Conservation (phyloP, 1,284 basidiomycete genomes). For the Trichosporon asahii region DNA sequence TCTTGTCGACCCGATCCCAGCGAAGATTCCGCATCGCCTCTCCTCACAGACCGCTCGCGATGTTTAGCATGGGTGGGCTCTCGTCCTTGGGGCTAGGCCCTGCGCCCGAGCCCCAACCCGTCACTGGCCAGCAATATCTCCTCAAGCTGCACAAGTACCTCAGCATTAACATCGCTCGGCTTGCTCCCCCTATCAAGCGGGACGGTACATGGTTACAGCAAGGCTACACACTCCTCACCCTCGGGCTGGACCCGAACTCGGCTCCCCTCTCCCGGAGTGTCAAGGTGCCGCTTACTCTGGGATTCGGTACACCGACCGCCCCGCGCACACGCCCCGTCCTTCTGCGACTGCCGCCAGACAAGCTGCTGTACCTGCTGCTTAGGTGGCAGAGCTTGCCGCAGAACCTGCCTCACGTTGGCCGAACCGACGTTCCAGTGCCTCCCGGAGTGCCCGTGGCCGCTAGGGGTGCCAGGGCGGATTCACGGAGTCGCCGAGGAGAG, state of each 20-base stretch:
- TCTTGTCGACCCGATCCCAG: not conserved
- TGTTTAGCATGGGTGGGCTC: constrained; percentile 17
- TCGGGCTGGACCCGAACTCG: constrained; percentile 48
- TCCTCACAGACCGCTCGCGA: not conserved
- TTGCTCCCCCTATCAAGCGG: constrained; percentile 32
- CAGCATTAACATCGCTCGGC: constrained; percentile 38
- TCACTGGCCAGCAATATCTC: constrained; percentile 42
- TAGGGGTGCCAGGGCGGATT: constrained; percentile 28
- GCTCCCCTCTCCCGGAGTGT: constrained; percentile 40
- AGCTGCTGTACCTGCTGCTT: constrained; percentile 47
- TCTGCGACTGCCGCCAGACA: constrained; percentile 48
- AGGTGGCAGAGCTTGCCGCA: constrained; percentile 47
- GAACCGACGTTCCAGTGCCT: constrained; percentile 47
- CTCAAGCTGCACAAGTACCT: constrained; percentile 48
- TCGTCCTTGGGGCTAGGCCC: constrained; percentile 21
- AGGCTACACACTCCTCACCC: constrained; percentile 48
- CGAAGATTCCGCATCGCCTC: not conserved
- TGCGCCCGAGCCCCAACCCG: constrained; percentile 26
- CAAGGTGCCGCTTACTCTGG: constrained; percentile 47
- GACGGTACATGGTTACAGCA: constrained; percentile 36
- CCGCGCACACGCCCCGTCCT: constrained; percentile 34
- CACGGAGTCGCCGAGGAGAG: constrained; percentile 23
- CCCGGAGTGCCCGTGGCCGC: constrained; percentile 38
- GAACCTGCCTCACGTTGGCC: constrained; percentile 41
- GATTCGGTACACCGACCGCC: constrained; percentile 36